phyloP scores from a whole-genome alignment of 2,329 filamentous ascomycete genomes.

The Leptographium wingfieldii region DNA sequence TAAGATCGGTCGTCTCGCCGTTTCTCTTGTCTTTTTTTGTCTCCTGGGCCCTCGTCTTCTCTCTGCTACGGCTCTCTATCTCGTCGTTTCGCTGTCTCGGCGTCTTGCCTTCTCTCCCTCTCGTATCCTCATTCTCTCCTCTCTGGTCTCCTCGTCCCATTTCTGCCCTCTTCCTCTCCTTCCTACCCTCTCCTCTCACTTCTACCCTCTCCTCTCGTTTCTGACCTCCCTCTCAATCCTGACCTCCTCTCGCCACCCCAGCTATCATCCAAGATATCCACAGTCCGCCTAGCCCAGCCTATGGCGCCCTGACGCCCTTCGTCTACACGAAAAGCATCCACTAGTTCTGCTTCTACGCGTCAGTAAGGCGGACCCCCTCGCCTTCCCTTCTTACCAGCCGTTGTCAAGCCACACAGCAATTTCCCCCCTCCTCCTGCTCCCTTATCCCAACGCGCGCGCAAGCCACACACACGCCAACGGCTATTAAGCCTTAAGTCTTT shows the following conservation, averaged over 20 bases:
- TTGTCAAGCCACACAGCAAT: slow-evolving; percentile 3
- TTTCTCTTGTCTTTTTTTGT: background rate
- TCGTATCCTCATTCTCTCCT: background rate
- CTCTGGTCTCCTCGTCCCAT: background rate
- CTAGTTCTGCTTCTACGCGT: too few species aligned
- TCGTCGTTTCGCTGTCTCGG: background rate
- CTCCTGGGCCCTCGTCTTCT: background rate
- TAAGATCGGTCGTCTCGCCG: background rate
- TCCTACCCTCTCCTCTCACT: too few species aligned
- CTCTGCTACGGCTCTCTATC: background rate
- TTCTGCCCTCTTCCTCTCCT: too few species aligned
- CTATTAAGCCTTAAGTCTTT: background rate
- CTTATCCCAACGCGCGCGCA: background rate
- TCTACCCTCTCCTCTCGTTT: too few species aligned
- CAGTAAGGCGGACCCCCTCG: background rate
- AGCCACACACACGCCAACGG: background rate
- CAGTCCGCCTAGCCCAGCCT: too few species aligned
- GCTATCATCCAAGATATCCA: too few species aligned
- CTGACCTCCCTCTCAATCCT: background rate
- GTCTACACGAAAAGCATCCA: background rate
- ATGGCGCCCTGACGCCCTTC: background rate
- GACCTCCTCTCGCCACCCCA: background rate
- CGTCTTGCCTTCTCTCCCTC: background rate
- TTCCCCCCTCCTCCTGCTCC: background rate
- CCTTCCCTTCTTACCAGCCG: background rate